Conservation (phyloP, 164 flowering plant genomes). For the Berberis vulgaris region DNA sequence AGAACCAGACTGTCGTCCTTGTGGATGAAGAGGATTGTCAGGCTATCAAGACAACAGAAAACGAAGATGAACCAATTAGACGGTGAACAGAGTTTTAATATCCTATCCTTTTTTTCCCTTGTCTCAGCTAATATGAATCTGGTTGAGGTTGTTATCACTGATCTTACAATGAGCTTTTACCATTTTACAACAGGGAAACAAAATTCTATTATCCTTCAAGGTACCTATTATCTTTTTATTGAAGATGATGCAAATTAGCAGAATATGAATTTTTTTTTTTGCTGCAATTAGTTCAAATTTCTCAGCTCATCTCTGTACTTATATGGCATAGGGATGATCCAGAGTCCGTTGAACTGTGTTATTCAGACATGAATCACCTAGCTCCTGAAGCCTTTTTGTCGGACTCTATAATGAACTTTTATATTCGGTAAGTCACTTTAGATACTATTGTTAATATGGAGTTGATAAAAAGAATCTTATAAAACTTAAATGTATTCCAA, state of each 20-base stretch:
- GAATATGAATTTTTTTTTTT: background rate
- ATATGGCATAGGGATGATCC: slow-evolving; percentile 62
- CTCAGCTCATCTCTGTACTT: background rate
- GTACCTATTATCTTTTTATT: slow-evolving; percentile 24
- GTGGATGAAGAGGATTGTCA: slow-evolving; percentile 71
- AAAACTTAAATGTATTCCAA: too few species aligned
- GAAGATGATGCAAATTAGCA: background rate
- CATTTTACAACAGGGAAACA: slow-evolving; percentile 38
- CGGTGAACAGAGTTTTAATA: slow-evolving; percentile 25
- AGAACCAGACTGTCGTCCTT: slow-evolving; percentile 45
- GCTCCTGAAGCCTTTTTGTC: slow-evolving; percentile 60
- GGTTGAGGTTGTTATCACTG: too few species aligned
- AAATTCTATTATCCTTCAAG: slow-evolving; percentile 85
- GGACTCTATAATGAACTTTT: slow-evolving; percentile 83
- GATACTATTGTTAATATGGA: too few species aligned
- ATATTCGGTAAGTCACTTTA: slow-evolving; percentile 46
- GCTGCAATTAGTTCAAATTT: background rate
- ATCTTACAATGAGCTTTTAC: background rate
- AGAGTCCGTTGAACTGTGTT: slow-evolving; percentile 55
- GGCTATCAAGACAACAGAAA: slow-evolving; percentile 13
- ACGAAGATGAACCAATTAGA: slow-evolving; percentile 23
- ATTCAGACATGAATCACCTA: slow-evolving; percentile 60
- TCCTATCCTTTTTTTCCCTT: background rate
- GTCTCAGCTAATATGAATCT: too few species aligned
- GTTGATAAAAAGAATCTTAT: too few species aligned